Evolutionary conservation across 1,284 basidiomycete genomes (phyloP).

Genomic region (Naganishia albida): DNA sequence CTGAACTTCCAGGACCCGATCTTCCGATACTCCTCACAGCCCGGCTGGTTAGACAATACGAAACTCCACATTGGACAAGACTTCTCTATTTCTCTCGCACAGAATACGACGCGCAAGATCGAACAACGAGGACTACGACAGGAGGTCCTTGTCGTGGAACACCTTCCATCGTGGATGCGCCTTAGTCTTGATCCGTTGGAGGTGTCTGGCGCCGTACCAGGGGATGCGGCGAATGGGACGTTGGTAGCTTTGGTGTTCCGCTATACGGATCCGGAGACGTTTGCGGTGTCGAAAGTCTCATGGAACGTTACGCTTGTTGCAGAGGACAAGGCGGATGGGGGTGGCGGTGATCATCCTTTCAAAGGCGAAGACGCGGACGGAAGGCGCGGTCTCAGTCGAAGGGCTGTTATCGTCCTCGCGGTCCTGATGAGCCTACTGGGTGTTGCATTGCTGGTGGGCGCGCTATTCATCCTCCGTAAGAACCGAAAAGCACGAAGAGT

Average conservation of each 20-base stretch:
- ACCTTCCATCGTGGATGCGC: conserved; percentile 4
- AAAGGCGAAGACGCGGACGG: neutral
- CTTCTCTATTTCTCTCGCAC: conserved; percentile 3
- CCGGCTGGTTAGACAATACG: conserved; percentile 1
- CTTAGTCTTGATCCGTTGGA: neutral
- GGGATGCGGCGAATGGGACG: neutral
- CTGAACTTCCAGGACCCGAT: conserved; percentile 7
- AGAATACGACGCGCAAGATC: conserved; percentile 6
- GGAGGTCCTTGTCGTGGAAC: neutral
- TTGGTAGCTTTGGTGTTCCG: neutral
- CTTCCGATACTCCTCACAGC: neutral
- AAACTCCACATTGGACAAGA: conserved; percentile 2
- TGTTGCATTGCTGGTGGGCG: neutral
- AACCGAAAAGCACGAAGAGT: neutral
- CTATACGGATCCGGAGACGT: conserved; percentile 11
- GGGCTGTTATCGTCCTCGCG: conserved; percentile 3
- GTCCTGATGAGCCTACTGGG: conserved; percentile 11
- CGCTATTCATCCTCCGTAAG: neutral
- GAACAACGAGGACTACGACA: neutral
- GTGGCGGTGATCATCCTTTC: neutral
- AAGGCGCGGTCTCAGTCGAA: neutral
- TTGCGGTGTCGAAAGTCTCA: conserved; percentile 5
- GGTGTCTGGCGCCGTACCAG: conserved; percentile 2
- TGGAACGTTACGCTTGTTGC: conserved; percentile 19
- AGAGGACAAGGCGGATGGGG: too few species aligned